Base-by-base conservation (phyloP, 2,329 filamentous ascomycete species). In the Clonostachys solani region DNA sequence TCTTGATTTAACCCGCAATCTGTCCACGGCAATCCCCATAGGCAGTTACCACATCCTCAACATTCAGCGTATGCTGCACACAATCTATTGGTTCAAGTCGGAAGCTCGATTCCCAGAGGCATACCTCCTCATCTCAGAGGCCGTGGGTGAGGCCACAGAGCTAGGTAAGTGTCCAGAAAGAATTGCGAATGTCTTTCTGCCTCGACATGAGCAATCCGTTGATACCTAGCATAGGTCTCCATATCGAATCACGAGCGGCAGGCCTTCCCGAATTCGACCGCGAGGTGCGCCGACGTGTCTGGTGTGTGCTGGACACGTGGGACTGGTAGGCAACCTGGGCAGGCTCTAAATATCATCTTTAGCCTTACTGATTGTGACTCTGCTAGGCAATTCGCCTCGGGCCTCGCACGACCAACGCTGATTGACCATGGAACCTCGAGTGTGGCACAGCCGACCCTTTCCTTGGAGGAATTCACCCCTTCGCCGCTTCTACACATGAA, bases 401-500 rank as follows among this genome's bases (percentile, higher is more conserved):
- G 61, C n/a, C 55, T 65, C 5, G 60, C 61, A 0, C 56, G 64
- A 15, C 64, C 65, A 1, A 54, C 61, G 51, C 56, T 69, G 23
- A 60, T 70, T 23, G 60, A 69, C 43, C 63, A 63, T 42, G 47
- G 53, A 17, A 61, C 65, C 36, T 64, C 57, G 36, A 55, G 67
- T 4, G 57, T 60, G 17, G 53, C 55, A 3, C 59, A 65, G 13
- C 67, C 67, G 0, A 58, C 50, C 16, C 59, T 68, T 10, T 56
- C 54, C 7, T 50, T 68, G 12, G 65, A 69, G 42, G 60, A 57
- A 17, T 59, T 54, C 37, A 46, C 51, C 18, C 57, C 60, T 4
- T 64, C 64, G 2, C 67, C 66, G 1, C 47, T 67, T 29, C 51
- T 62, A 10, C 57, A 65, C 42, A 66, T 68, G 60, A 67, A 64